A percentile compares a stretch with the other conserved stretches of the same genome.
Conservation (phyloP, 139 green algal genomes). For the Chlorella sp. region DNA sequence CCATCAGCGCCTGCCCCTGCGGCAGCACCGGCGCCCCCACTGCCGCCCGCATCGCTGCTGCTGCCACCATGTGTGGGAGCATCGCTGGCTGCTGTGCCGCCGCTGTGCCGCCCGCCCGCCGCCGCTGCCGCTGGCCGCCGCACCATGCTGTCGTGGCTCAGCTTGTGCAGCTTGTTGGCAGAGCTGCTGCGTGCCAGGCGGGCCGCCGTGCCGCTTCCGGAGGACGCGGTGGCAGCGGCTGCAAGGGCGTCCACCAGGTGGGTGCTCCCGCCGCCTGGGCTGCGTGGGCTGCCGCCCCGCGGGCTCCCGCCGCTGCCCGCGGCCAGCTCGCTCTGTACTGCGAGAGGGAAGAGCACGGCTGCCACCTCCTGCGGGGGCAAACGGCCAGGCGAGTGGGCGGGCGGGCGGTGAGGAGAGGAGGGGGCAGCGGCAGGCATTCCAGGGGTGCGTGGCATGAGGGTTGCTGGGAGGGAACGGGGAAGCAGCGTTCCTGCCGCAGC, state of each 20-base stretch:
- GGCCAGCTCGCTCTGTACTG: not conserved
- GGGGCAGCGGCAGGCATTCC: not conserved
- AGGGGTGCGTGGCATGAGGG: too few relatives aligned
- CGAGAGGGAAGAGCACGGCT: conserved; percentile 33
- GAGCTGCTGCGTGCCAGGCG: conserved; percentile 17
- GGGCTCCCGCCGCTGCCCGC: not conserved
- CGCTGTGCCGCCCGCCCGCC: not conserved
- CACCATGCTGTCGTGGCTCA: conserved; percentile 16
- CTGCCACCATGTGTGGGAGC: not conserved
- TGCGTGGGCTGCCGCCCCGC: not conserved
- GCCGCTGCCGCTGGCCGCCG: not conserved
- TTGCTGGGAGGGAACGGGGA: not conserved
- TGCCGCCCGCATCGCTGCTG: not conserved
- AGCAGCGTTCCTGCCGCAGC: too few relatives aligned
- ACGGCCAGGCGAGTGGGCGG: too few relatives aligned
- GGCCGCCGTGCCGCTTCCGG: not conserved
- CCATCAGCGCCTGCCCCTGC: too few relatives aligned
- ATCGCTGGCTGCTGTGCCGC: not conserved
- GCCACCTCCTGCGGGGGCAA: conserved; percentile 29
- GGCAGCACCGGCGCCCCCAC: not conserved
- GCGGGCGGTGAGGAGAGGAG: too few relatives aligned
- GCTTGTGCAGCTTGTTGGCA: not conserved
- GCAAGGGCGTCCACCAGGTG: conserved; percentile 21
- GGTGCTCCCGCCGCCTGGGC: not conserved
- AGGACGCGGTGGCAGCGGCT: not conserved